Conservation (phyloP, 371 early-diverging fungal species). For the Dichotomocladium elegans region DNA sequence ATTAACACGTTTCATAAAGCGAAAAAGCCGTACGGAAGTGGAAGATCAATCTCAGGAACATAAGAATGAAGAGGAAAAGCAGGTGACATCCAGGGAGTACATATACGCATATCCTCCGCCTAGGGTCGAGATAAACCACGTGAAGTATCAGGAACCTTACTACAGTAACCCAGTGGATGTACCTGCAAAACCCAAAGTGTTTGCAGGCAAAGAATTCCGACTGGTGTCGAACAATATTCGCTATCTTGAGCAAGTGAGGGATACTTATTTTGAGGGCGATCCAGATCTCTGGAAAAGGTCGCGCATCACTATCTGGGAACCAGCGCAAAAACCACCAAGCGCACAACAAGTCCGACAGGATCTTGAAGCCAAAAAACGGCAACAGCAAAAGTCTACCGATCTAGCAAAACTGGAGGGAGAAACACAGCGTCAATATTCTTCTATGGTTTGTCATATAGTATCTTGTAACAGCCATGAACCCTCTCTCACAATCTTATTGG, state of each 20-base stretch:
- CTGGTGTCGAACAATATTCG: slow-evolving; percentile 22
- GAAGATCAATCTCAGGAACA: too few relatives aligned
- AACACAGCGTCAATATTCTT: too few relatives aligned
- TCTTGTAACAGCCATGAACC: too few relatives aligned
- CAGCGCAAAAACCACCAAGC: slow-evolving; percentile 28
- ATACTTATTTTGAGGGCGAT: background rate
- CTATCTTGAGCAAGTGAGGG: slow-evolving; percentile 17
- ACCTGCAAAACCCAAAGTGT: slow-evolving; percentile 43
- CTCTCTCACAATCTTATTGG: too few relatives aligned
- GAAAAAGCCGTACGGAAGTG: background rate
- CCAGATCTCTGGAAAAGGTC: slow-evolving; percentile 4
- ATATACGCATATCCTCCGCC: slow-evolving; percentile 16
- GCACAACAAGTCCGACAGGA: slow-evolving; percentile 19
- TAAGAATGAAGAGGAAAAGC: background rate
- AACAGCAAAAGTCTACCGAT: too few relatives aligned
- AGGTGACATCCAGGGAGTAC: slow-evolving; percentile 4
- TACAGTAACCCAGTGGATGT: slow-evolving; percentile 59
- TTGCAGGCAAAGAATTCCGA: slow-evolving; percentile 53
- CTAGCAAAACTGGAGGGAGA: too few relatives aligned
- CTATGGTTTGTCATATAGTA: too few relatives aligned
- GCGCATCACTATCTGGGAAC: slow-evolving; percentile 26
- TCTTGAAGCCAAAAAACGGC: slow-evolving; percentile 13
- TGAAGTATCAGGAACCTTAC: slow-evolving; percentile 57
- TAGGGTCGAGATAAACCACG: slow-evolving; percentile 2
- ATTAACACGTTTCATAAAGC: background rate